Evolutionary conservation across 768 basidiomycete genomes (phyloP).

Genomic region (Russula foetens): DNA sequence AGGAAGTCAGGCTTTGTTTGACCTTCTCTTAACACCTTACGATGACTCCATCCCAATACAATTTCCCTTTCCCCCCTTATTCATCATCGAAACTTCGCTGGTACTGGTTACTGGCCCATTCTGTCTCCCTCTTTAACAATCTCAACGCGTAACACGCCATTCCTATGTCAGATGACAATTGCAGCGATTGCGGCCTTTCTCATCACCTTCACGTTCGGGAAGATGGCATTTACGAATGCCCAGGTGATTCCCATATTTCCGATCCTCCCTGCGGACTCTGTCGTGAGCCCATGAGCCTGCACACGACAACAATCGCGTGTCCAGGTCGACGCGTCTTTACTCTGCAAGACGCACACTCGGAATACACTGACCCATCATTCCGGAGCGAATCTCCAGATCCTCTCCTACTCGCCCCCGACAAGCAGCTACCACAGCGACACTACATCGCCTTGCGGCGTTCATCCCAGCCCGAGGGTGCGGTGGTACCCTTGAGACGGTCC

Average conservation of each 20-base stretch:
- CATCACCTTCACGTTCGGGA: not conserved
- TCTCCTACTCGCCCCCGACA: not conserved
- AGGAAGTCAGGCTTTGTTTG: not conserved
- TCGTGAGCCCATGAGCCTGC: not conserved
- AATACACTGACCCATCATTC: not conserved
- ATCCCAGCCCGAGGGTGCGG: not conserved
- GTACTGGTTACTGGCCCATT: conserved; percentile 6
- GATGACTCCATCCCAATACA: not conserved
- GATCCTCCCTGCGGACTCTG: not conserved
- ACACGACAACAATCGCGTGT: not conserved
- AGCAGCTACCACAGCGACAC: not conserved
- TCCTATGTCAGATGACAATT: conserved; percentile 7
- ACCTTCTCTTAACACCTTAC: not conserved
- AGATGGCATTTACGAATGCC: conserved; percentile 11
- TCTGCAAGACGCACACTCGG: not conserved
- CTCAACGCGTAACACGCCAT: not conserved
- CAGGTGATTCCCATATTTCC: not conserved
- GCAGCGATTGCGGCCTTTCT: conserved; percentile 6
- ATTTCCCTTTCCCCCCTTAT: not conserved
- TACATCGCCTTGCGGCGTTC: not conserved
- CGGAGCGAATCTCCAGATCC: conserved; percentile 8
- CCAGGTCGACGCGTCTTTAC: not conserved
- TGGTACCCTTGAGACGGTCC: conserved; percentile 3
- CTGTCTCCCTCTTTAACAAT: not conserved
- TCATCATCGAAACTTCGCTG: not conserved